phyloP scores from a whole-genome alignment of 192 early-diverging fungal species.

The Backusella tarrabulga region DNA sequence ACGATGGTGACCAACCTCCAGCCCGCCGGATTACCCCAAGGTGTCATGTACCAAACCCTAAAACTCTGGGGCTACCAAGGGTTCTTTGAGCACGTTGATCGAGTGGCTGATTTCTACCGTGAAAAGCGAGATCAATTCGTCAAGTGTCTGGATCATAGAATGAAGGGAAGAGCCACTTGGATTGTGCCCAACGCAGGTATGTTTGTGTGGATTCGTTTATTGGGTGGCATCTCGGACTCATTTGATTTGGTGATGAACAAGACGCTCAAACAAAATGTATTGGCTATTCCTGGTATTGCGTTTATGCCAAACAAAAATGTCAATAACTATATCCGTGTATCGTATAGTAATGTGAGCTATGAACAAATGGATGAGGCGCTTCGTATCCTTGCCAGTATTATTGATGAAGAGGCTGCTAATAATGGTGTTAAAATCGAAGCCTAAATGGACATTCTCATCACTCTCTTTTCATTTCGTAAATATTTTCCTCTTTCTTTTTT shows the following conservation, averaged over 20 bases:
- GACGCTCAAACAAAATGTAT: slow-evolving; percentile 58
- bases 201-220: slow-evolving; percentile 82
- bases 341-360: slow-evolving; percentile 64
- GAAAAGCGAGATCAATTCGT: slow-evolving; percentile 71
- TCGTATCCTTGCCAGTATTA: slow-evolving; percentile 52
- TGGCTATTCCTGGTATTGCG: slow-evolving; percentile 67
- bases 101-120: slow-evolving; percentile 73
- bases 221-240: slow-evolving; percentile 47
- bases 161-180: slow-evolving; percentile 63
- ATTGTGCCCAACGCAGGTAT: slow-evolving; percentile 51
- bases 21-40: slow-evolving; percentile 80
- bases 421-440: neutral
- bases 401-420: slow-evolving; percentile 34
- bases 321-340: slow-evolving; percentile 62
- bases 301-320: slow-evolving; percentile 37
- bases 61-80: slow-evolving; percentile 76
- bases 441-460: neutral
- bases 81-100: slow-evolving; percentile 69
- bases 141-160: slow-evolving; percentile 53
- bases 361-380: slow-evolving; percentile 66
- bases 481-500: neutral
- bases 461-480: neutral
- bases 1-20: slow-evolving; percentile 75
- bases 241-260: slow-evolving; percentile 61
- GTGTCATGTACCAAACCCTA: slow-evolving; percentile 67